Conservation (phyloP, 2,329 filamentous ascomycete genomes). For the Alternaria triticimaculans region DNA sequence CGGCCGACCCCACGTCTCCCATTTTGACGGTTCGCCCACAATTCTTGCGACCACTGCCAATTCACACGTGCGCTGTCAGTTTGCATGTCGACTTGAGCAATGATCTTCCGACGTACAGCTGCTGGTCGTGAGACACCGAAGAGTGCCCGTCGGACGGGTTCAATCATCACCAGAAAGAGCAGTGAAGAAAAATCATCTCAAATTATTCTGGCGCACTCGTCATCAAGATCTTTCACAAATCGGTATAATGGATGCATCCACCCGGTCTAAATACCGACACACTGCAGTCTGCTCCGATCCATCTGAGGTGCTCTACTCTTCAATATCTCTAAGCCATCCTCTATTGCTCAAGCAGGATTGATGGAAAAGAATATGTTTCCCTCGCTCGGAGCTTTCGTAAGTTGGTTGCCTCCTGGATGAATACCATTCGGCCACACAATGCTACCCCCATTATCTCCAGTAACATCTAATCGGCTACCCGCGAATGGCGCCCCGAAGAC, state of each 20-base stretch:
- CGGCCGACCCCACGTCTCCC: slow-evolving; percentile 8
- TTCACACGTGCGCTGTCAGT: slow-evolving; percentile 12
- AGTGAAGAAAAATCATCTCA: neutral
- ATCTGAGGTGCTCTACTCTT: neutral
- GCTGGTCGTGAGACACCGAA: neutral
- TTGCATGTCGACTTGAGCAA: neutral
- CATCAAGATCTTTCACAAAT: neutral
- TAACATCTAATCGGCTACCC: slow-evolving; percentile 30
- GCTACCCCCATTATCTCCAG: slow-evolving; percentile 20
- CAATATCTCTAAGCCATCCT: neutral
- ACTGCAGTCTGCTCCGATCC: too few species aligned
- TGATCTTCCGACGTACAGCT: slow-evolving; percentile 5
- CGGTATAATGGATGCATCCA: neutral
- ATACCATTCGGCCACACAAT: slow-evolving; percentile 34
- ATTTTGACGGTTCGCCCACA: slow-evolving; percentile 12
- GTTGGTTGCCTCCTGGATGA: slow-evolving; percentile 32
- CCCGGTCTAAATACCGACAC: neutral
- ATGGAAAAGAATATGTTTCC: slow-evolving; percentile 34
- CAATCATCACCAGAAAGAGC: neutral
- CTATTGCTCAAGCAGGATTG: neutral
- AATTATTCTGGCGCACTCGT: neutral
- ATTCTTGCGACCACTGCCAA: slow-evolving; percentile 14
- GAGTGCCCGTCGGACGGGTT: neutral
- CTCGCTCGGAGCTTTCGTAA: slow-evolving; percentile 23
- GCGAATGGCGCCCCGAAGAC: slow-evolving; percentile 38